phyloP scores from a whole-genome alignment of 352 stramenopile genomes.

The Globisporangium echinulatum region DNA sequence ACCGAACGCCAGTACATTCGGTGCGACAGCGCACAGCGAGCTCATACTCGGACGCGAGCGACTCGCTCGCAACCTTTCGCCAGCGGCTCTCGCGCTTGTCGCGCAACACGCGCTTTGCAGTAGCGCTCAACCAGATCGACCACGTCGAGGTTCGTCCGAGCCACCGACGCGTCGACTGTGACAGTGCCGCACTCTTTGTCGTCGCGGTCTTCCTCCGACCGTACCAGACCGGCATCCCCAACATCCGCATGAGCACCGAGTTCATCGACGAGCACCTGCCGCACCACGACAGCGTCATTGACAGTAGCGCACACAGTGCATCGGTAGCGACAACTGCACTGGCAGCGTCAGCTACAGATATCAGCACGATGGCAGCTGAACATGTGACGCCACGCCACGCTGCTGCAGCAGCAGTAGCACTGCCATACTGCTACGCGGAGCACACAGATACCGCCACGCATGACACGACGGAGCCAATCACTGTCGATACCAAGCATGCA shows the following conservation, averaged over 20 bases:
- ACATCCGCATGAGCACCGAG: slow-evolving; percentile 7
- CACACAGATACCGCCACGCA: too few species aligned
- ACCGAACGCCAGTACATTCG: background rate
- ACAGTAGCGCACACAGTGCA: background rate
- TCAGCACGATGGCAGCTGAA: background rate
- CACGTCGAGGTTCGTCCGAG: slow-evolving; percentile 34
- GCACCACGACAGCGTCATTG: background rate
- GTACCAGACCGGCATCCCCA: slow-evolving; percentile 42
- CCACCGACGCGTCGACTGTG: slow-evolving; percentile 19
- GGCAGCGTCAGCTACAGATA: background rate
- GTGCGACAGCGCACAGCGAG: background rate
- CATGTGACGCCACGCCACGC: too few species aligned
- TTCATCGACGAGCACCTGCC: slow-evolving; percentile 5
- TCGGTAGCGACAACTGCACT: background rate
- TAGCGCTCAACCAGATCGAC: slow-evolving; percentile 56
- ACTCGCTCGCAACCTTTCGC: background rate
- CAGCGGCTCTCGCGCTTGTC: slow-evolving; percentile 20
- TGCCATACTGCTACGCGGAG: too few species aligned
- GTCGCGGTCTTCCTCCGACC: slow-evolving; percentile 37
- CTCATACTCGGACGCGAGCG: background rate
- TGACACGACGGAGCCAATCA: background rate
- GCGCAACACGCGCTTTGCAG: slow-evolving; percentile 34
- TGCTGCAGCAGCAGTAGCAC: background rate
- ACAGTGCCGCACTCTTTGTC: slow-evolving; percentile 45
- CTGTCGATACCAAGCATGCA: background rate